Evolutionary conservation across 139 green algal genomes (phyloP), one percentile per base, ranked within the genome.

Genomic region (Chlorokybus atmophyticus): DNA sequence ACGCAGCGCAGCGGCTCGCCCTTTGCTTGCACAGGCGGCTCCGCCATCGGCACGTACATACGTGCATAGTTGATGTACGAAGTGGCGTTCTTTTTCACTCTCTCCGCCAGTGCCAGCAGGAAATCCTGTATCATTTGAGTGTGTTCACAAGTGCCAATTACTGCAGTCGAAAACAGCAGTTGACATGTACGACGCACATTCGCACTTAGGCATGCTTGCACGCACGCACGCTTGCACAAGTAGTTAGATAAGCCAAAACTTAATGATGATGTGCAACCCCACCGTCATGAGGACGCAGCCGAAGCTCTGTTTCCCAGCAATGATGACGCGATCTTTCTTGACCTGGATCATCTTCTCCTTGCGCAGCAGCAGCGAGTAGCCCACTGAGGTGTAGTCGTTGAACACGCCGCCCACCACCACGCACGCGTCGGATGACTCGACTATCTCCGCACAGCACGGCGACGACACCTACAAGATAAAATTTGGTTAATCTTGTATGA

Each of bases 311-410:
- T 60, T 57, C 19, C 70, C 65, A 19, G 54, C 60, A 1, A 88
- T 59, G 1, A 69, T 84, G 3, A 88, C 81, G 14, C 67, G 51
- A 41, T 60, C 44, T 19, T 51, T 21, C 1, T 73, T 56, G 7
- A 85, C 67, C 32, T 59, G 31, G 27, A 76, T 51, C 26, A 63
- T 73, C 50, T 84, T 81, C 17, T 62, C 59, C 6, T 73, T 55
- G 47, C 79, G 74, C 0, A 90, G 63, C 39, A 85, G 69, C 58
- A 83, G 64, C 17, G 70, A 79, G 70, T 84, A 84, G 21, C 83
- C 82, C 3, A 75, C 51, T 1, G 76, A 79, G 14, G 65, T 76
- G 65, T 93, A 93, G 65, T 93, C 84, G 41, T 81, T 83, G 59
- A 82, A 75, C 0, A 77, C 31, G 0, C 71, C 56, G 1, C 77